phyloP scores from a whole-genome alignment of 1,284 basidiomycete genomes.

The Wallemia mellicola region DNA sequence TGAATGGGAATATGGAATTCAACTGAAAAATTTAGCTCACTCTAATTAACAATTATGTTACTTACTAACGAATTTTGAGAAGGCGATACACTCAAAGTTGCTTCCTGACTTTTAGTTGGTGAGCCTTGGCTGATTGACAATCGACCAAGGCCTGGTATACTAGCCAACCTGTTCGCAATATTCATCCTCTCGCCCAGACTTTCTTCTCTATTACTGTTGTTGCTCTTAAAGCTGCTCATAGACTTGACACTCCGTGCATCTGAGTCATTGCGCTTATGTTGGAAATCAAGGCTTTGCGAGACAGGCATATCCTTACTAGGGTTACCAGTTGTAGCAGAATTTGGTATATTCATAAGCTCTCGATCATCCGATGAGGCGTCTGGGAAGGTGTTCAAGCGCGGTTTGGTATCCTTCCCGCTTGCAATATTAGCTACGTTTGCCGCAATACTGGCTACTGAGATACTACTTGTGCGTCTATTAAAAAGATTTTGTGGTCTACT shows the following conservation, averaged over 20 bases:
- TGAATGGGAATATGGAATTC: slow-evolving; percentile 11
- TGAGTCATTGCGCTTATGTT: slow-evolving; percentile 4
- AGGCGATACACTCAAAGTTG: slow-evolving; percentile 20
- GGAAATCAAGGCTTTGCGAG: slow-evolving; percentile 4
- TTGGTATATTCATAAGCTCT: slow-evolving; percentile 28
- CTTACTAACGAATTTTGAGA: slow-evolving; percentile 6
- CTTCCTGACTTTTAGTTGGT: neutral
- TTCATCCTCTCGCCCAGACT: slow-evolving; percentile 22
- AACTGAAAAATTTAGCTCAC: too few species aligned
- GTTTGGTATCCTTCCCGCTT: slow-evolving; percentile 11
- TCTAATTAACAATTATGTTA: too few species aligned
- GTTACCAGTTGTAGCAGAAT: too few species aligned
- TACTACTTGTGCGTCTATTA: slow-evolving; percentile 36
- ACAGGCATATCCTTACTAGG: slow-evolving; percentile 2
- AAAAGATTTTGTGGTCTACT: slow-evolving; percentile 24
- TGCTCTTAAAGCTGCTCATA: slow-evolving; percentile 49
- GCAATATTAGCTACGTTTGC: slow-evolving; percentile 27
- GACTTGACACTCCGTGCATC: slow-evolving; percentile 40
- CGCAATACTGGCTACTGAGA: slow-evolving; percentile 48
- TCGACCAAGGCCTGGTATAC: slow-evolving; percentile 24
- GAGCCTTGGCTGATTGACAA: slow-evolving; percentile 4
- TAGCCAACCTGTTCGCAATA: slow-evolving; percentile 41
- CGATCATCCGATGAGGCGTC: slow-evolving; percentile 25
- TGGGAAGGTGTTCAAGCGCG: slow-evolving; percentile 14
- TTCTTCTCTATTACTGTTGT: slow-evolving; percentile 18